Evolutionary conservation across 768 basidiomycete species (phyloP).

Genomic region (Tricholoma saponaceum): DNA sequence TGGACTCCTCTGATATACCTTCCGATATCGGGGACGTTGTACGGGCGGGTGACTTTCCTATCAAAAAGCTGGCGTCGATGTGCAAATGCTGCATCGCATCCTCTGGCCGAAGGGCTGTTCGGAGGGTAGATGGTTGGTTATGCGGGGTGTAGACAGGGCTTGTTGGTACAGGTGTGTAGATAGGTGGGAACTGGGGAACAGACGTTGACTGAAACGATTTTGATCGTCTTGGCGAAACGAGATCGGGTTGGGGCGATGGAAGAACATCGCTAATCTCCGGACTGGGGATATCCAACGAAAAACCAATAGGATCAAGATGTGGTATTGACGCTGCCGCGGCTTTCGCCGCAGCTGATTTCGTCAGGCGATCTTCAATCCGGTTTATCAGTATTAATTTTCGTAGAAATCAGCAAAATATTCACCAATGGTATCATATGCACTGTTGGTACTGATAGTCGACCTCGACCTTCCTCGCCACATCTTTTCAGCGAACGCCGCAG

Average conservation of each 20-base stretch:
- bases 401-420: conserved; percentile 10
- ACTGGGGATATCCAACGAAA: conserved; percentile 13
- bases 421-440: conserved; percentile 36
- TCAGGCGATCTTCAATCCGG: conserved; percentile 11
- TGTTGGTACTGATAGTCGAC: conserved; percentile 40
- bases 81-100: conserved; percentile 4
- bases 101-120: conserved; percentile 7
- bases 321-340: conserved; percentile 16
- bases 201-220: conserved; percentile 15
- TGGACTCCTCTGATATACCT: conserved; percentile 32
- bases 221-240: conserved; percentile 15
- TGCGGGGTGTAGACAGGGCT: conserved; percentile 15
- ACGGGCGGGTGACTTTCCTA: conserved; percentile 18
- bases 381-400: neutral
- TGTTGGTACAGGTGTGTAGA: conserved; percentile 13
- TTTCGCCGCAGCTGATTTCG: conserved; percentile 12
- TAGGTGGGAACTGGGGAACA: conserved; percentile 14
- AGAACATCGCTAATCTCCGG: conserved; percentile 8
- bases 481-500: conserved; percentile 58
- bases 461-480: conserved; percentile 54
- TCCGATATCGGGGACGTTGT: conserved; percentile 47
- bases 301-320: conserved; percentile 19
- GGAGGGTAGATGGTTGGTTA: conserved; percentile 2
- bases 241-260: conserved; percentile 15
- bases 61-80: conserved; percentile 12